Evolutionary conservation across 495 filamentous ascomycete species (phyloP).

Genomic region (Neurospora sp.): DNA sequence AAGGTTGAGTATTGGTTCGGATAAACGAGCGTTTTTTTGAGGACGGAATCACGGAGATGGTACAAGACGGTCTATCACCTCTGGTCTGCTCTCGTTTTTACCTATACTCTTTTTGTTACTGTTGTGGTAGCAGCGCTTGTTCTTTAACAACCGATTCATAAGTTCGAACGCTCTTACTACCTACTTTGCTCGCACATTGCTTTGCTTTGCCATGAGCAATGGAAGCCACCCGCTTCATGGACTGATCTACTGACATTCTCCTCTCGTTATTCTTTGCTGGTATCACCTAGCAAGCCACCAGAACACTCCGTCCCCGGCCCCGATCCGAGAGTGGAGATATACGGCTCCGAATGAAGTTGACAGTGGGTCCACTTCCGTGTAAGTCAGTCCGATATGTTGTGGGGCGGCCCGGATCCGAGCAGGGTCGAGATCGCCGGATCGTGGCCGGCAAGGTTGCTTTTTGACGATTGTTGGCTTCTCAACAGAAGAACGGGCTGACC

Average conservation of each 20-base stretch:
- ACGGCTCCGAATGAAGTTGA: neutral
- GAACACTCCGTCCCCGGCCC: no score
- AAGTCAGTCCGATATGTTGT: neutral
- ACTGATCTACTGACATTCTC: no score
- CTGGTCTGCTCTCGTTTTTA: no score
- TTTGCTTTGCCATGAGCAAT: neutral
- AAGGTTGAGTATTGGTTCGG: neutral
- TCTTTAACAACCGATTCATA: neutral
- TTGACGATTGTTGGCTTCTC: no score
- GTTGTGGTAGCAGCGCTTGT: neutral
- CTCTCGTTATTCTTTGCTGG: no score
- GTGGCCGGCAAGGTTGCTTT: no score
- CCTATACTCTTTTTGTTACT: no score
- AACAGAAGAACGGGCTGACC: no score
- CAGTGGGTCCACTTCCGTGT: neutral
- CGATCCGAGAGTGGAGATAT: no score
- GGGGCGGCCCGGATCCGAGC: no score
- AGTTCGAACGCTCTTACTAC: neutral
- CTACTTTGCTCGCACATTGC: neutral
- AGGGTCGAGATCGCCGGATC: no score
- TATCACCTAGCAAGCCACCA: no score
- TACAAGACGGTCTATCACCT: neutral
- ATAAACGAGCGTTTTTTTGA: neutral
- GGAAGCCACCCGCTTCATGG: neutral
- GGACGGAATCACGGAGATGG: neutral